Evolutionary conservation across 208 protist species (phyloP), one percentile per base, ranked within the genome.

Genomic region (Acanthamoeba lenticulata): DNA sequence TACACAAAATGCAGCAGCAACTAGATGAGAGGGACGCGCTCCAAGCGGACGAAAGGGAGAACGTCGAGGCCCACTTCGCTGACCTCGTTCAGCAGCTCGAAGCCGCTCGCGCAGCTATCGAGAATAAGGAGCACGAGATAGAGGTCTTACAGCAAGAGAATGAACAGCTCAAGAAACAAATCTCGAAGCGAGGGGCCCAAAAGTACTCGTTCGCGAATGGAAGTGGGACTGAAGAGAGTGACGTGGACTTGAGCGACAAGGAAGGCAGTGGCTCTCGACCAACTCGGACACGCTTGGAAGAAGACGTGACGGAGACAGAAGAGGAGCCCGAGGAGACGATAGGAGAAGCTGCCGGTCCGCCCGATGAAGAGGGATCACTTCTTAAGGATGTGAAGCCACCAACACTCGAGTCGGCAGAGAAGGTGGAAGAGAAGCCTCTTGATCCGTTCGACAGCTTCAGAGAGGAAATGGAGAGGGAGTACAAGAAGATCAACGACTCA

Each of bases 1-100:
- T 85, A 24, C 74, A 55, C 74, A 85, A 55, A 21, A 85, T 85
- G 74, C 74, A 85, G 42, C 27, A 85, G 74, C 74, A 85, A 32
- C 74, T 85, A 19, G 74, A 85, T 42, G 74, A 85, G 42, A 3
- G 74, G 11, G 74, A 85, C 5, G 4, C 4, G n/a, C 74, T 27
- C 1, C 42, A 85, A 19, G 74, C n/a, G 42, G 1, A 21, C 3
- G 74, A 85, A 11, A 34, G 74, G 1, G 74, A 45, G 42, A 38
- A 13, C 9, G 44, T 85, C 5, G 42, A 85, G 24, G 17, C 21
- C 6, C 74, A 85, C n/a, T 85, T 85, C 74, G 44, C 36, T 19
- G 27, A 85, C 11, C 74, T 85, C 44, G n/a, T 85, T 0, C 42
- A 55, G 11, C 74, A 85, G 44, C 44, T 85, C 24, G 74, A 85